phyloP scores from a whole-genome alignment of 2,329 filamentous ascomycete species.

The Aureobasidium sp. region DNA sequence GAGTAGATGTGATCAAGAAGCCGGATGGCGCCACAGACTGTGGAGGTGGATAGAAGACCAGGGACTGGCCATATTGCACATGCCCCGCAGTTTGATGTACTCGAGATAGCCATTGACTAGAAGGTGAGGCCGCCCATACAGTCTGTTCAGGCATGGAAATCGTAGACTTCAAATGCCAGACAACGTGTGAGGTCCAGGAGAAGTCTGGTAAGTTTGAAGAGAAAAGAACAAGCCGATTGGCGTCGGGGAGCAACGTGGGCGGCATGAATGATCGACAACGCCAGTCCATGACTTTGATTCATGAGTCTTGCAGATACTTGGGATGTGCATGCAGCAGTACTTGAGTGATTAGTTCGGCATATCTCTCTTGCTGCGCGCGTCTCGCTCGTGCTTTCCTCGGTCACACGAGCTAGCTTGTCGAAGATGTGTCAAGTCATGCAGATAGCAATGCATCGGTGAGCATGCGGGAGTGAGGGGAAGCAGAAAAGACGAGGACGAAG shows the following conservation, averaged over 20 bases:
- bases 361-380: background rate
- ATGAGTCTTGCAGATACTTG: background rate
- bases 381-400: background rate
- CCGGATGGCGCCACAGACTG: background rate
- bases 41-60: background rate
- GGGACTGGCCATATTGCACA: background rate
- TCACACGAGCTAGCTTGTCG: conserved; percentile 9
- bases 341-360: background rate
- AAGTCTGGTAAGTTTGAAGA: background rate
- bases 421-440: background rate
- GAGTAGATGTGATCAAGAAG: background rate
- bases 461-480: background rate
- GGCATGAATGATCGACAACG: conserved; percentile 11
- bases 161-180: background rate
- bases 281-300: background rate
- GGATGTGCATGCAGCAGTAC: conserved; percentile 5
- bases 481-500: background rate
- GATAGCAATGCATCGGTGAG: conserved; percentile 2
- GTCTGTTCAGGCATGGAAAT: background rate
- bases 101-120: background rate
- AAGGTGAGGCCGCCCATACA: background rate
- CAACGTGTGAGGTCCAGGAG: background rate
- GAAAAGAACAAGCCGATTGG: background rate
- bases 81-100: background rate
- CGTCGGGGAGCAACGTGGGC: background rate